These are phyloP conservation scores for Phaeosphaeria sp. DNA, from an alignment of 2,329 filamentous ascomycete genomes.

Conservation along the genomic window DNA sequence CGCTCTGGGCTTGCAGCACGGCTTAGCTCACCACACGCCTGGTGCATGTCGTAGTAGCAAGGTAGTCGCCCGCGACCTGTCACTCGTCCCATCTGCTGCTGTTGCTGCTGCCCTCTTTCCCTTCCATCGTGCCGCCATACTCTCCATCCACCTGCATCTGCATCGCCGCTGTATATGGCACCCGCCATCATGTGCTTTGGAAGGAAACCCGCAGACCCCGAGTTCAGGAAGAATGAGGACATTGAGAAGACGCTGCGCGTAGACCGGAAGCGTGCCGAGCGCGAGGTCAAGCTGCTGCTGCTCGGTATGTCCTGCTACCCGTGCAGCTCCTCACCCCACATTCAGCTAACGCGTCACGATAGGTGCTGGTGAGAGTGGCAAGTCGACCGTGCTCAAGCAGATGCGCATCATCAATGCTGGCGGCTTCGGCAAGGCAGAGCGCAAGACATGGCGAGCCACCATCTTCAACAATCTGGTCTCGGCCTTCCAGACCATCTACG, in stretches of 20 bases:
- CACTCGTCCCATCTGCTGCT: slow-evolving; percentile 9
- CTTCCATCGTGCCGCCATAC: not conserved
- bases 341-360: slow-evolving; percentile 28
- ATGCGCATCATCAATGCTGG: slow-evolving; percentile 98
- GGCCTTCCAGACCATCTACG: slow-evolving; percentile 87
- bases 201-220: slow-evolving; percentile 56
- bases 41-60: not conserved
- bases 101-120: slow-evolving; percentile 7
- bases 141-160: not conserved
- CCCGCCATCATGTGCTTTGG: slow-evolving; percentile 60
- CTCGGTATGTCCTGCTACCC: slow-evolving; percentile 69
- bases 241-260: slow-evolving; percentile 85
- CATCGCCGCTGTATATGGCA: slow-evolving; percentile 31
- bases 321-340: not conserved
- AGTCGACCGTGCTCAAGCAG: slow-evolving; percentile 97
- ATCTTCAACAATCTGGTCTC: slow-evolving; percentile 95
- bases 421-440: slow-evolving; percentile 88
- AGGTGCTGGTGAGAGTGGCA: slow-evolving; percentile 95
- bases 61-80: not conserved
- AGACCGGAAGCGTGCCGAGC: slow-evolving; percentile 85
- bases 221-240: slow-evolving; percentile 64
- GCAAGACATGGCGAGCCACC: slow-evolving; percentile 91
- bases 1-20: not conserved
- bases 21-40: not conserved
- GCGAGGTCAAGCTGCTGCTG: slow-evolving; percentile 91